Conservation (phyloP, 2,329 filamentous ascomycete genomes). For the Fusarium odoratissimum region DNA sequence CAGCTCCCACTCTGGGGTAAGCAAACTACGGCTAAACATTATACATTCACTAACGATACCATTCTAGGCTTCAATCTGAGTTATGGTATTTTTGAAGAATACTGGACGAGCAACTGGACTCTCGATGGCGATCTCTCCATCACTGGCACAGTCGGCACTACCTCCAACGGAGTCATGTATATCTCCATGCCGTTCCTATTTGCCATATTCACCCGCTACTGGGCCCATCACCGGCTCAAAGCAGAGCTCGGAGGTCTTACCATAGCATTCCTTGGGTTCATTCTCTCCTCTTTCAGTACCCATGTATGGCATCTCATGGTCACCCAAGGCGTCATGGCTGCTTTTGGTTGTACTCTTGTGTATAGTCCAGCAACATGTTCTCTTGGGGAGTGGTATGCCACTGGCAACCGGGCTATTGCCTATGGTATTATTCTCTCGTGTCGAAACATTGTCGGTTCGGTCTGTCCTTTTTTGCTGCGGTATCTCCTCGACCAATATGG, state of each 20-base stretch:
- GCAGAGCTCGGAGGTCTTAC: background rate
- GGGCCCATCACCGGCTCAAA: background rate
- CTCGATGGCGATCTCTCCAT: background rate
- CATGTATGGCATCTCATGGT: constrained; percentile 1
- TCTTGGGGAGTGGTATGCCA: background rate
- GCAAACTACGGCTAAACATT: fast-evolving
- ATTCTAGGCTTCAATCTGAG: background rate
- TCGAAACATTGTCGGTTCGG: background rate
- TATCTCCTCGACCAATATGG: constrained; percentile 1
- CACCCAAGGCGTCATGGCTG: background rate
- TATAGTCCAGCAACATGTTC: constrained; percentile 6
- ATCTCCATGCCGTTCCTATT: constrained; percentile 3
- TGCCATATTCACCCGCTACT: background rate
- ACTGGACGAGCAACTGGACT: background rate
- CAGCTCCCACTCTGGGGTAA: constrained; percentile 3
- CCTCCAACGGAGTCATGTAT: constrained; percentile 3
- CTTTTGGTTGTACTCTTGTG: background rate
- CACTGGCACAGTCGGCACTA: background rate
- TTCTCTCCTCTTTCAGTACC: background rate
- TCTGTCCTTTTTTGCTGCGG: background rate
- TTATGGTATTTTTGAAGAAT: constrained; percentile 1
- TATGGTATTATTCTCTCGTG: constrained; percentile 1
- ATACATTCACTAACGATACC: background rate
- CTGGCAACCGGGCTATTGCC: background rate
- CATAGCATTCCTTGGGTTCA: background rate